Percentiles rank a stretch among this genome's conserved stretches.
Evolutionary conservation across 1,284 basidiomycete species (phyloP).

Genomic region (Cryptococcus jaspeensis): DNA sequence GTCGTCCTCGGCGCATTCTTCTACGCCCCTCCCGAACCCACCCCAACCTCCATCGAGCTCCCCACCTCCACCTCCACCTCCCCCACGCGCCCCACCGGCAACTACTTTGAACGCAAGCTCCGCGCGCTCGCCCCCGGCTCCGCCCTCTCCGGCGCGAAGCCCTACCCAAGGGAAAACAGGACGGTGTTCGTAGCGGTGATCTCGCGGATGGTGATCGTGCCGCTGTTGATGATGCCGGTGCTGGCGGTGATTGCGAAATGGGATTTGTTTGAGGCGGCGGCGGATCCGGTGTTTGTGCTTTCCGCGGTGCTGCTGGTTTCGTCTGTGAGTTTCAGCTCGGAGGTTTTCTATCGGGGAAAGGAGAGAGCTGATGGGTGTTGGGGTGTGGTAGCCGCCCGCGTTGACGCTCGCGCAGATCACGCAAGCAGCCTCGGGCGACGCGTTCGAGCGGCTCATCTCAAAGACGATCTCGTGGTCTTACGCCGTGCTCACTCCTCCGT

Average conservation of each 20-base stretch:
- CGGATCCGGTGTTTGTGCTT: constrained; percentile 57
- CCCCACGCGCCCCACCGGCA: constrained; percentile 3
- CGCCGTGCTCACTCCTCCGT: constrained; percentile 72
- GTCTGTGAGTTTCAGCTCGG: constrained; percentile 55
- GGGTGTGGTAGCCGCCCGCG: constrained; percentile 48
- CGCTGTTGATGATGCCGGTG: constrained; percentile 70
- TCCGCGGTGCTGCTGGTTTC: constrained; percentile 71
- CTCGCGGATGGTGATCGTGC: constrained; percentile 78
- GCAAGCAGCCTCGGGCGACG: constrained; percentile 78
- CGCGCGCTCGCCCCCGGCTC: constrained; percentile 13
- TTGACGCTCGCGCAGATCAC: constrained; percentile 66
- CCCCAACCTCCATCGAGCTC: constrained; percentile 4
- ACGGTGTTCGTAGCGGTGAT: constrained; percentile 75
- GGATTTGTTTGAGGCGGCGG: constrained; percentile 58
- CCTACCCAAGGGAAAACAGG: constrained; percentile 66
- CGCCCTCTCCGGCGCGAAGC: neutral
- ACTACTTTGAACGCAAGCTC: constrained; percentile 36
- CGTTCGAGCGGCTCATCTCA: constrained; percentile 81
- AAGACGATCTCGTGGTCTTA: constrained; percentile 55
- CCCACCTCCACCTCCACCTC: constrained; percentile 2
- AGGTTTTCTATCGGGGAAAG: constrained; percentile 54
- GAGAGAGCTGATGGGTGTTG: constrained; percentile 1
- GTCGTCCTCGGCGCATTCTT: constrained; percentile 93
- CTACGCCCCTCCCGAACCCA: constrained; percentile 52
- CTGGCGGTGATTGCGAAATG: constrained; percentile 64